These are phyloP conservation scores for Russula compacta DNA, from an alignment of 768 basidiomycete genomes.

Conservation along the genomic window DNA sequence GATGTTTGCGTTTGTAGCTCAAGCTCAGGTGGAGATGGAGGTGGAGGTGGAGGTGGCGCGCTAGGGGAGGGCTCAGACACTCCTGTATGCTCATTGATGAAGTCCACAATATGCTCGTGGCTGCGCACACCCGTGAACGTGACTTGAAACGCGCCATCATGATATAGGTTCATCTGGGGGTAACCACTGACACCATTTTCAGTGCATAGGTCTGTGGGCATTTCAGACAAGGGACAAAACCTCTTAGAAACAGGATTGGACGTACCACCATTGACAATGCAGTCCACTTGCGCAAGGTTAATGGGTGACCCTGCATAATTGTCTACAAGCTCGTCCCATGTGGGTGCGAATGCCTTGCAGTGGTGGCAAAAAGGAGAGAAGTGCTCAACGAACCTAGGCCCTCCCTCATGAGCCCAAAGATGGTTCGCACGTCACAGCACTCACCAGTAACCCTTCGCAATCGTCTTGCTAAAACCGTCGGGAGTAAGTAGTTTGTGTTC, in stretches of 20 bases:
- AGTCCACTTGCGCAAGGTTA: slow-evolving; percentile 75
- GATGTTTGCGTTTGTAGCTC: slow-evolving; percentile 30
- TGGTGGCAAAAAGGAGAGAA: slow-evolving; percentile 83
- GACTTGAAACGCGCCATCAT: slow-evolving; percentile 52
- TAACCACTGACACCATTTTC: slow-evolving; percentile 62
- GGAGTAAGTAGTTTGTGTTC: slow-evolving; percentile 38
- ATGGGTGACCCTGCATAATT: slow-evolving; percentile 42
- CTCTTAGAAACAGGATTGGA: slow-evolving; percentile 4
- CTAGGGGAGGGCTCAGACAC: slow-evolving; percentile 19
- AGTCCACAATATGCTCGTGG: slow-evolving; percentile 45
- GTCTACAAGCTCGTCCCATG: slow-evolving; percentile 63
- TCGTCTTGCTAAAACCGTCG: slow-evolving; percentile 46
- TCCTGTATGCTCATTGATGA: slow-evolving; percentile 39
- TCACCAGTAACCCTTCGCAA: slow-evolving; percentile 52
- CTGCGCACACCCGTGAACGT: slow-evolving; percentile 47
- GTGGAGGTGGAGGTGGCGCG: slow-evolving; percentile 23
- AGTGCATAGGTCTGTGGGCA: slow-evolving; percentile 63
- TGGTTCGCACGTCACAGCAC: slow-evolving; percentile 15
- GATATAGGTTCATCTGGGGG: slow-evolving; percentile 68
- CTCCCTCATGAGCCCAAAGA: not conserved
- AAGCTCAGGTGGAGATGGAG: slow-evolving; percentile 15
- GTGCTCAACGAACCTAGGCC: slow-evolving; percentile 65
- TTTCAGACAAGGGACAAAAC: not conserved
- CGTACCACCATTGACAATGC: slow-evolving; percentile 67
- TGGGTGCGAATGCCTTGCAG: slow-evolving; percentile 71